Conservation (phyloP, 2,329 filamentous ascomycete species). For the Botryotinia calthae region DNA sequence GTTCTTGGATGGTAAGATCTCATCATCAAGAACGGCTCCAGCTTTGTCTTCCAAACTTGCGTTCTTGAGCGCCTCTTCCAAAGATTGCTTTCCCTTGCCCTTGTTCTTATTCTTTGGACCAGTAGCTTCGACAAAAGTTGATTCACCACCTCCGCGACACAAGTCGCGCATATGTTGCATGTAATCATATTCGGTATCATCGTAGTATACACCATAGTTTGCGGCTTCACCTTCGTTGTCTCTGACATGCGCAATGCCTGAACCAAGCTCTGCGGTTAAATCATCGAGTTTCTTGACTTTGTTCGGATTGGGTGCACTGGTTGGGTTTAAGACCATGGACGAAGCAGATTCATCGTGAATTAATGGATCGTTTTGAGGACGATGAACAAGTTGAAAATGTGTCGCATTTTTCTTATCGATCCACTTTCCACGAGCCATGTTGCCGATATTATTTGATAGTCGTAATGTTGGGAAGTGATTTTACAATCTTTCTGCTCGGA, state of each 20-base stretch:
- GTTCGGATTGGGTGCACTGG: conserved; percentile 49
- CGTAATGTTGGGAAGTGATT: background rate
- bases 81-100: conserved; percentile 69
- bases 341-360: conserved; percentile 90
- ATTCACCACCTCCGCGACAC: conserved; percentile 64
- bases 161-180: conserved; percentile 98
- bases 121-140: conserved; percentile 79
- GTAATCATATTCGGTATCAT: conserved; percentile 96
- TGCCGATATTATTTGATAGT: conserved; percentile 36
- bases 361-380: conserved; percentile 93
- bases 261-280: conserved; percentile 71
- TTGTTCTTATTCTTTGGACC: conserved; percentile 62
- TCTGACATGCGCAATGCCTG: conserved; percentile 63
- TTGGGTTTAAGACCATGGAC: conserved; percentile 83
- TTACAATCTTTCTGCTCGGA: background rate
- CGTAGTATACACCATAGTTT: conserved; percentile 88
- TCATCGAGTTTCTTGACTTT: conserved; percentile 70
- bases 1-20: conserved; percentile 77
- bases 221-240: conserved; percentile 95
- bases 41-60: conserved; percentile 55
- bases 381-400: conserved; percentile 92
- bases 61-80: conserved; percentile 78
- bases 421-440: conserved; percentile 39
- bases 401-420: conserved; percentile 88
- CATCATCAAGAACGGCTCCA: conserved; percentile 64